Base-by-base conservation (phyloP, 768 basidiomycete genomes). In the Xerocomus potaroensis region DNA sequence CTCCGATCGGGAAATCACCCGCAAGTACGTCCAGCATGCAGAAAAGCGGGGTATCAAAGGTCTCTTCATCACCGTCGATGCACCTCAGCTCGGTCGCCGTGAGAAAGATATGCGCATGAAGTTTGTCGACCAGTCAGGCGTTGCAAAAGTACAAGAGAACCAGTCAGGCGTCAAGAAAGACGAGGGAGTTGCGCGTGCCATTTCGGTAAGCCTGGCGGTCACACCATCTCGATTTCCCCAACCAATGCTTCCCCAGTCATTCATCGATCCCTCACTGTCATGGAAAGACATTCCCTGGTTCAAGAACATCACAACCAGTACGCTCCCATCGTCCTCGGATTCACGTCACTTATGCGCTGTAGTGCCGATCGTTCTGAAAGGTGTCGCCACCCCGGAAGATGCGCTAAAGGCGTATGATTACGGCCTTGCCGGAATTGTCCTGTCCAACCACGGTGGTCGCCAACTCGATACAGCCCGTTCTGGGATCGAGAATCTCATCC, bases 41-140 rank as follows among this genome's bases (percentile, higher is more conserved):
- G 91, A 91, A 65, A 70, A 76, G 53, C 79, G 91, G 27, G 92
- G 92, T 2, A 77, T 97, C 60, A 91, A 91, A 66, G 92, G 76
- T 2, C 72, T 96, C 8, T 95, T 96, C 69, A 94, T 96, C 64
- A 94, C 92, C 0, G 91, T 96, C 23, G 91, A 95, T 69, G 92
- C 93, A 0, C 92, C 93, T 8, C 93, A 96, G 55, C 80, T 96
- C 12, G 93, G 93, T 40, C 79, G 91, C 16, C 77, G 92, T 48
- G 90, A 93, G 64, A 91, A 93, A 42, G 92, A 94, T 60, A 95
- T 96, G 91, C 77, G 91, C 14, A 86, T 86, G 83, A 94, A 91
- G 63, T 93, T 95, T 51, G 89, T 87, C 29, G 90, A 86, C 9
- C 84, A 83, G 24, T 48, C 55, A 16, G 63, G 58, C 12, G 56